A percentile compares a stretch with the other conserved stretches of the same genome.
Evolutionary conservation across 2,329 filamentous ascomycete genomes (phyloP).

Genomic region (Endocalyx cinctus): DNA sequence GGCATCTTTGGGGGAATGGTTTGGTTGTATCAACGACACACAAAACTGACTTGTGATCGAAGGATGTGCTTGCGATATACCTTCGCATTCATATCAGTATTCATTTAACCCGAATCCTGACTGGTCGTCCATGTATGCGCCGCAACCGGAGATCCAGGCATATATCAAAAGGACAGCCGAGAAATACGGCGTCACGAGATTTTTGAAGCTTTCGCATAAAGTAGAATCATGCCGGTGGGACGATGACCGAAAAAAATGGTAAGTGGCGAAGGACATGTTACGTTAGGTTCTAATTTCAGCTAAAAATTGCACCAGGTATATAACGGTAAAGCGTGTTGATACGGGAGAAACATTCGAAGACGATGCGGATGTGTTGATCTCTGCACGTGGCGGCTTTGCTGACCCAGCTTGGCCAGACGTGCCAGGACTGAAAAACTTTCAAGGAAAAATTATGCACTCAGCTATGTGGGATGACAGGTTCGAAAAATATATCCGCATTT

Average conservation of each 20-base stretch:
- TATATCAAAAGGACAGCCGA: constrained; percentile 45
- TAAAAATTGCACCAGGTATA: too few species aligned
- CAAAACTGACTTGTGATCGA: constrained; percentile 5
- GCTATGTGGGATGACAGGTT: constrained; percentile 39
- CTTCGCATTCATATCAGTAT: constrained; percentile 51
- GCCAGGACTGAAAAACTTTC: constrained; percentile 34
- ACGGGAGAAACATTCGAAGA: constrained; percentile 35
- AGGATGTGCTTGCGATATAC: constrained; percentile 30
- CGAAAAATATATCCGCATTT: too few species aligned
- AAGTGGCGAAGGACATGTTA: not conserved
- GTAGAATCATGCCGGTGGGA: constrained; percentile 39
- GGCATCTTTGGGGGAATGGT: not conserved
- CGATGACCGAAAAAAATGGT: constrained; percentile 34
- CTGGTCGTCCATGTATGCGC: constrained; percentile 49
- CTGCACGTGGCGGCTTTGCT: constrained; percentile 38
- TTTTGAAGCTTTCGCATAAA: constrained; percentile 39
- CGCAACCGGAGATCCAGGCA: constrained; percentile 41
- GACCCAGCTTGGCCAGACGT: constrained; percentile 40
- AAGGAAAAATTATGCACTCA: constrained; percentile 41
- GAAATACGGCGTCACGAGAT: constrained; percentile 41
- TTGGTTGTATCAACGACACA: not conserved
- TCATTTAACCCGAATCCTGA: constrained; percentile 50
- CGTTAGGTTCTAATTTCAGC: too few species aligned
- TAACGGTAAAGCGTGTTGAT: constrained; percentile 28
- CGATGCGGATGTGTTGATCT: constrained; percentile 35